phyloP scores from a whole-genome alignment of 352 stramenopile species.

The Blastocystis sp. region DNA sequence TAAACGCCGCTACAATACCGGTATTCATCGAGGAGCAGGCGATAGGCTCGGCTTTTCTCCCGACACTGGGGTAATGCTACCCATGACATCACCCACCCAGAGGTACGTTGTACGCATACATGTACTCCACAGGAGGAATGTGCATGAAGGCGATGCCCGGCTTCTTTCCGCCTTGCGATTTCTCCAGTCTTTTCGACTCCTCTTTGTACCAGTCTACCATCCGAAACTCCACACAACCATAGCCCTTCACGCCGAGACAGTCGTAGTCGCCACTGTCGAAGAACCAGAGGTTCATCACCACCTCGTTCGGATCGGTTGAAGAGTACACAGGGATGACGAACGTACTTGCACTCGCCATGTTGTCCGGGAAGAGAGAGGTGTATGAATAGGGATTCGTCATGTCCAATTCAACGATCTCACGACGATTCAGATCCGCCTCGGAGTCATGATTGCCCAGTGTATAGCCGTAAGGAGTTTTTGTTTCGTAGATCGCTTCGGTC shows the following conservation, averaged over 20 bases:
- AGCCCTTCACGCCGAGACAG: slow-evolving; percentile 49
- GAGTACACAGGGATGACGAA: slow-evolving; percentile 53
- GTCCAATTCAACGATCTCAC: slow-evolving; percentile 42
- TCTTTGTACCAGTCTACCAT: slow-evolving; percentile 27
- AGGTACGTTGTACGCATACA: slow-evolving; percentile 51
- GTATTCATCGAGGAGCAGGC: slow-evolving; percentile 57
- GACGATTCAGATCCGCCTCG: slow-evolving; percentile 40
- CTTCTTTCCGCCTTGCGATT: slow-evolving; percentile 17
- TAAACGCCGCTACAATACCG: slow-evolving; percentile 25
- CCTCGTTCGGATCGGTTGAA: slow-evolving; percentile 22
- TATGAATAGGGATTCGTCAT: slow-evolving; percentile 29
- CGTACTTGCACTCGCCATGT: background rate
- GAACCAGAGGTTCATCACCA: slow-evolving; percentile 61
- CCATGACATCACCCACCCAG: background rate
- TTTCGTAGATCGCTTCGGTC: slow-evolving; percentile 27
- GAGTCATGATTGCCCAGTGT: slow-evolving; percentile 61
- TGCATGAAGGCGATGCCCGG: slow-evolving; percentile 52
- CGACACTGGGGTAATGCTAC: slow-evolving; percentile 22
- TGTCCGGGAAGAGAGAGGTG: background rate
- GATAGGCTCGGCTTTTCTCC: slow-evolving; percentile 20
- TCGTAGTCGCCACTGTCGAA: slow-evolving; percentile 57
- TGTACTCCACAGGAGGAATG: slow-evolving; percentile 38
- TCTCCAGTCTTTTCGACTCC: slow-evolving; percentile 32
- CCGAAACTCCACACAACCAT: slow-evolving; percentile 24
- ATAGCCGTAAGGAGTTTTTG: slow-evolving; percentile 27